A percentile compares a stretch with the other conserved stretches of the same genome.
These are phyloP conservation scores for Aspergillus heteromorphus DNA, from an alignment of 495 filamentous ascomycete genomes.

Conservation along the genomic window DNA sequence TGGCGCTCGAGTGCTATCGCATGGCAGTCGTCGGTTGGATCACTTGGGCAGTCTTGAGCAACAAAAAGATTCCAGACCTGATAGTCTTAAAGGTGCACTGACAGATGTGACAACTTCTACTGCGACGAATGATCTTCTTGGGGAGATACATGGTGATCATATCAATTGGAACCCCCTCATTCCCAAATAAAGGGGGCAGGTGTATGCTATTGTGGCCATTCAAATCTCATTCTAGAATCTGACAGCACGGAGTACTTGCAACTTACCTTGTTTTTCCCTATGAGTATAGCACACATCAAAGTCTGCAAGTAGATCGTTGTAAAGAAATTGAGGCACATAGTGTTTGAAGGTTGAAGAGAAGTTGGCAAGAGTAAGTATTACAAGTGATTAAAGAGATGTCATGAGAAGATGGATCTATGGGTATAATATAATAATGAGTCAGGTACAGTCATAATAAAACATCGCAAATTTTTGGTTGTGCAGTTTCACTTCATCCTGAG, in stretches of 20 bases:
- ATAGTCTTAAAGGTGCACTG: not conserved
- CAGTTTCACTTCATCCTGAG: not conserved
- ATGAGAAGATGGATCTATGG: constrained; percentile 17
- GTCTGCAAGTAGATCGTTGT: not conserved
- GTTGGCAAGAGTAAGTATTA: not conserved
- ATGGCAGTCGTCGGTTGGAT: not conserved
- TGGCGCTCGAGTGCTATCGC: too few relatives aligned
- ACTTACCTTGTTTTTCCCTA: too few relatives aligned
- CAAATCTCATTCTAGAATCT: not conserved
- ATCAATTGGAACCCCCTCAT: constrained; percentile 34
- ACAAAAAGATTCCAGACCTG: not conserved
- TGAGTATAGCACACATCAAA: not conserved
- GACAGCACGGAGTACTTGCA: too few relatives aligned
- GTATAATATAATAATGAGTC: constrained; percentile 15
- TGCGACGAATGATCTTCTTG: constrained; percentile 21
- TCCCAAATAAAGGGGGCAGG: constrained; percentile 14
- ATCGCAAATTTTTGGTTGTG: not conserved
- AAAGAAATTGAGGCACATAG: too few relatives aligned
- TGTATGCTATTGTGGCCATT: not conserved
- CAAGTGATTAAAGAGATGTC: not conserved
- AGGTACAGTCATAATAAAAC: not conserved
- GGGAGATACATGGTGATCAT: constrained; percentile 16
- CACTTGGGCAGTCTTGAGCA: not conserved
- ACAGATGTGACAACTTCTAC: not conserved
- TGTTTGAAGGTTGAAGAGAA: too few relatives aligned